Base-by-base conservation (phyloP, 768 basidiomycete genomes). In the Kwoniella sp. region DNA sequence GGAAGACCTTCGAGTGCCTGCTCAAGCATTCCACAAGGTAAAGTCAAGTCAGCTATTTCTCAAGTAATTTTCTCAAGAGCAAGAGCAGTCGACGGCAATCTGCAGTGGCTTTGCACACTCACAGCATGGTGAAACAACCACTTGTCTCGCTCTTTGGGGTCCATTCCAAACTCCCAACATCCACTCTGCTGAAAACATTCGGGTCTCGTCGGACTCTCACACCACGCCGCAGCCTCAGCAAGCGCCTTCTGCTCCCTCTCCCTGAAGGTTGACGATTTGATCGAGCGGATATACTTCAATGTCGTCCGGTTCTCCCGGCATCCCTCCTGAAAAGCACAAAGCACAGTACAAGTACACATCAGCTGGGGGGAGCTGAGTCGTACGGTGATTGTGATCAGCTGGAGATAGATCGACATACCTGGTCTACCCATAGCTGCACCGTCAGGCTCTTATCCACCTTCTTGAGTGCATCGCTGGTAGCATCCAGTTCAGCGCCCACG, bases 361-460 rank as follows among this genome's bases (percentile, higher is more conserved):
- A 17, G 19, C 19, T 47, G 19, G 6, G 33, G 7, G 13, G 13
- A 13, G 33, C 33, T 6, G 6, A 7, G 19, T 48, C 19, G 6
- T 19, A 7, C 6, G 33, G 6, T 33, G 33, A 33, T 33, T 33
- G 26, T 30, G 10, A 19, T 25, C n/a, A 19, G 30, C n/a, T n/a
- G n/a, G n/a, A n/a, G n/a, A n/a, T n/a, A 55, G 27, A 21, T 48
- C 17, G 9, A 61, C 70, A 63, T 33, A 76, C 76, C 64, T 92
- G 91, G 73, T 92, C 91, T 25, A 92, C 87, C 77, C 86, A 84
- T 33, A 92, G 80, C 60, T 88, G 85, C 29, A 91, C 77, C 44
- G 79, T 80, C 27, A 83, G 81, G 44, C 82, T 81, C 66, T 83
- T 82, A 12, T 70, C 65, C 22, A 69, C 37, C 22, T 47, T 21